These are phyloP conservation scores for Backusella mclennaniae DNA, from an alignment of 192 early-diverging fungal species.

Conservation along the genomic window DNA sequence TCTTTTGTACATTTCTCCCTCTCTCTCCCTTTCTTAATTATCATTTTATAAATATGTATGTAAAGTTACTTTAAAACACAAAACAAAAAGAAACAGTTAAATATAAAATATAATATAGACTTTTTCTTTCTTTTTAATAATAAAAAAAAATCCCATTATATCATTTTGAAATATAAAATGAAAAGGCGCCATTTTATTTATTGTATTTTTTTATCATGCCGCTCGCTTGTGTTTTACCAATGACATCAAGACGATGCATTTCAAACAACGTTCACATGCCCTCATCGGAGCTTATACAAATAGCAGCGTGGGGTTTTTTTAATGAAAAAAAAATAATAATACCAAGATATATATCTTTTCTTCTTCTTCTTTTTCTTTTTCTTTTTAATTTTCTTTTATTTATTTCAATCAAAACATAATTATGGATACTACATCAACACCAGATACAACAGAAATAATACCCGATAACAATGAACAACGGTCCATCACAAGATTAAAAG, in stretches of 20 bases:
- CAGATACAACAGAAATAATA: background rate
- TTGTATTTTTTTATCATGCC: background rate
- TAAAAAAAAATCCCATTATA: background rate
- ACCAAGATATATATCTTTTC: background rate
- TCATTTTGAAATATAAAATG: background rate
- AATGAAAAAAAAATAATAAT: background rate
- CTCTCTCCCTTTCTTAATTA: background rate
- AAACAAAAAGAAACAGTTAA: background rate
- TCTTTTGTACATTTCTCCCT: background rate
- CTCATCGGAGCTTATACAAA: background rate
- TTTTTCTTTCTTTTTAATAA: background rate
- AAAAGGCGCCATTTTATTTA: background rate
- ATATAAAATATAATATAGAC: background rate
- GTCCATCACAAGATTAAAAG: background rate
- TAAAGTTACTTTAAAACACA: background rate
- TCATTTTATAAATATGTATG: slow-evolving; percentile 5
- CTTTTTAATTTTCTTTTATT: background rate
- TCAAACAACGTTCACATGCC: slow-evolving; percentile 4
- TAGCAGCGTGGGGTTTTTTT: background rate
- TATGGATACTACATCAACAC: background rate
- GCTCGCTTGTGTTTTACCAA: background rate
- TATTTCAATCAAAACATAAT: background rate
- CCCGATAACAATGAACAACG: background rate
- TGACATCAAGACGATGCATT: slow-evolving; percentile 1
- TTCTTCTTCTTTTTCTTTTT: background rate